phyloP scores from a whole-genome alignment of 164 flowering plant species.

The Sextonia rubra region DNA sequence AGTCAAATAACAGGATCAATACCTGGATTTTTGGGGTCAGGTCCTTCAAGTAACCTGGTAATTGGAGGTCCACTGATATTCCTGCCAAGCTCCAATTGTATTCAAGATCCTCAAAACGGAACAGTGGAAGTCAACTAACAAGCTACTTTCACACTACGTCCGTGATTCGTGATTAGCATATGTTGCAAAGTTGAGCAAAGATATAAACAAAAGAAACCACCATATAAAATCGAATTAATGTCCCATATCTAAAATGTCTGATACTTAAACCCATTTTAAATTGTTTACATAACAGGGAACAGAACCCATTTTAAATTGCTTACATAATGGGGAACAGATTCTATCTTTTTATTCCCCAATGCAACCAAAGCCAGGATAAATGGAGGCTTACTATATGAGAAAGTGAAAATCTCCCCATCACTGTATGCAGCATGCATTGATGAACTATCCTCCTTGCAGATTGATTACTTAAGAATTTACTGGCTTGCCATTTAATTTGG shows the following conservation, averaged over 20 bases:
- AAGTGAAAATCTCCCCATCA: background rate
- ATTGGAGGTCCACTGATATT: no score
- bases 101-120: no score
- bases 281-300: no score
- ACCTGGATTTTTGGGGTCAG: no score
- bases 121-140: no score
- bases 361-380: background rate
- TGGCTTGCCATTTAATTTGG: slow-evolving; percentile 75
- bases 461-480: slow-evolving; percentile 43
- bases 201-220: background rate
- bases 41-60: no score
- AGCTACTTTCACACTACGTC: background rate
- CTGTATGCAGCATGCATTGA: background rate
- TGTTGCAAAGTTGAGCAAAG: background rate
- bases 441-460: background rate
- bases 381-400: background rate
- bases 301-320: background rate
- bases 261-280: background rate
- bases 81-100: no score
- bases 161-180: background rate
- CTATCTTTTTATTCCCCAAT: no score
- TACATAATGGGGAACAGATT: no score
- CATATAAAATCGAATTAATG: background rate
- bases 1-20: no score
- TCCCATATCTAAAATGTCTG: background rate